Evolutionary conservation across 1,284 basidiomycete species (phyloP), one percentile per base, ranked within the genome.

Genomic region (Pholiota adiposa): DNA sequence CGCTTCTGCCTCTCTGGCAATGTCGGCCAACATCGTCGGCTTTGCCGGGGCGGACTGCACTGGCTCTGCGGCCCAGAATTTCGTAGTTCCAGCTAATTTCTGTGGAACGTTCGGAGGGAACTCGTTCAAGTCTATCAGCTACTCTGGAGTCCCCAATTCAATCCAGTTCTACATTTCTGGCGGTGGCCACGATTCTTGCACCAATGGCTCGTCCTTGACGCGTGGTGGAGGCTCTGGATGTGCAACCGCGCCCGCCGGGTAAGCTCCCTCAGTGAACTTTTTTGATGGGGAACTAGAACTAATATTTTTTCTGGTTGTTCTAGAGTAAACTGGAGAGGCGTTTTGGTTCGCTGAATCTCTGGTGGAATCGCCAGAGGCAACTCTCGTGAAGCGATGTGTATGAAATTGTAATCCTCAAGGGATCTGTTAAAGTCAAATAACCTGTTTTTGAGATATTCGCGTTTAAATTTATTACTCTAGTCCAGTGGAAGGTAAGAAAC

Each of bases 201-300:
- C 58, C 29, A 50, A 50, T 46, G 58, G 58, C 0, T 9, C 31
- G 3, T 21, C 27, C 12, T 41, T 59, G 23, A 40, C 33, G 4
- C 52, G 21, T 33, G 49, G 58, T 25, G 43, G 33, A 18, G 58
- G 58, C 16, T 54, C 51, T 4, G 58, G 58, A 43, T 59, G 58
- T 40, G 58, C 58, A 16, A 59, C 58, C 18, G 58, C 58, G 4
- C 51, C 58, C 19, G 11, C 52, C 38, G 52, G 58, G 58, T 59
- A 50, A 38, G 52, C 21, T 40, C 23, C 36, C n/a, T 18, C 18
- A 31, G 8, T 19, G 34, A n/a, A 16, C 33, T 9, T 31, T 49
- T n/a, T 11, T 31, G 29, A 31, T 31, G 29, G 5, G 11, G 29
- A n/a, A 31, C 29, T 11, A 31, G 29, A 31, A 31, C 29, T 31